Conservation (phyloP, 106 monocot genomes). For the Acorus gramineus region DNA sequence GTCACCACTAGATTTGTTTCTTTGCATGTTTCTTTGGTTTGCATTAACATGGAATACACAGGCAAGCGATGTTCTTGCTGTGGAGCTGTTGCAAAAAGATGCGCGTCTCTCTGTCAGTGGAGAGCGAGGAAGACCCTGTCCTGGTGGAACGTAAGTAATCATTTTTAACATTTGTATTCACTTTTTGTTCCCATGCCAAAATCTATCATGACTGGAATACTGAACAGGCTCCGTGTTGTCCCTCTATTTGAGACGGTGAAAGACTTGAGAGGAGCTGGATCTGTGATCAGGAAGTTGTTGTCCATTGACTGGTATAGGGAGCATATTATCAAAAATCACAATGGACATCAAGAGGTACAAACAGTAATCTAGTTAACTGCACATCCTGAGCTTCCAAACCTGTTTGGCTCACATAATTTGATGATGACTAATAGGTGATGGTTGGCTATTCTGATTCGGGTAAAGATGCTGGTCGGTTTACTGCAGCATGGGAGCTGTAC, state of each 20-base stretch:
- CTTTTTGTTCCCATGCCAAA: not conserved
- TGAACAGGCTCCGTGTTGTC: slow-evolving; percentile 74
- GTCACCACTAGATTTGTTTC: too few relatives aligned
- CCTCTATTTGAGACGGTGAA: slow-evolving; percentile 92
- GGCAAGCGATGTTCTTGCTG: slow-evolving; percentile 92
- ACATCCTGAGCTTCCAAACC: too few relatives aligned
- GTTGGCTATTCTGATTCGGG: slow-evolving; percentile 96
- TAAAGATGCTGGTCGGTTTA: slow-evolving; percentile 89
- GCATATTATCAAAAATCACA: slow-evolving; percentile 75
- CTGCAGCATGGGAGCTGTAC: slow-evolving; percentile 94
- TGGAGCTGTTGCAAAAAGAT: slow-evolving; percentile 89
- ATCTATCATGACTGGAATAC: not conserved
- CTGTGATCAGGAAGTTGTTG: slow-evolving; percentile 68
- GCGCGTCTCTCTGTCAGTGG: slow-evolving; percentile 71
- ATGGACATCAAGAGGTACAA: slow-evolving; percentile 78
- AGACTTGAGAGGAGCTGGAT: slow-evolving; percentile 76
- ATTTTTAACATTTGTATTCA: not conserved
- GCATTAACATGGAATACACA: slow-evolving; percentile 4
- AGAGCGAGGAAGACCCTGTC: slow-evolving; percentile 69
- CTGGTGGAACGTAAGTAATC: slow-evolving; percentile 75
- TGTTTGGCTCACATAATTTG: too few relatives aligned
- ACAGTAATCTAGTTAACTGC: not conserved
- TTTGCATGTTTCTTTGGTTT: too few relatives aligned
- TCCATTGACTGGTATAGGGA: slow-evolving; percentile 85
- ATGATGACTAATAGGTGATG: slow-evolving; percentile 45